Evolutionary conservation across 805 yeast species (phyloP), one percentile per base, ranked within the genome.

Genomic region (Candida manassasensis): DNA sequence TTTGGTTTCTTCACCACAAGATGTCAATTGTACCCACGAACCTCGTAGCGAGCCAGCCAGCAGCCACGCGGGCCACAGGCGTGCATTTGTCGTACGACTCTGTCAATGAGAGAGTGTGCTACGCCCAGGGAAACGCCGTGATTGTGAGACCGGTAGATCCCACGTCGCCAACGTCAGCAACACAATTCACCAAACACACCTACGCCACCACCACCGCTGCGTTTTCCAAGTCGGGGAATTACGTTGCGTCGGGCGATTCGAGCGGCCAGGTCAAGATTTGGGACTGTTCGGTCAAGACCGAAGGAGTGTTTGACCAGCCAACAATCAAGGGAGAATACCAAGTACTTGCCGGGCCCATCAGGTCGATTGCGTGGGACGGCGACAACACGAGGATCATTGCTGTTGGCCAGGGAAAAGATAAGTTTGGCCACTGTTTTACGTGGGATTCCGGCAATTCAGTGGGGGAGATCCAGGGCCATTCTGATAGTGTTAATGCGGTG

Each of bases 371-470:
- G 1, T 90, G 97, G 97, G 97, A 93, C 57, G 81, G 81, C 18
- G 98, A 90, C 52, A 77, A 80, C 31, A 69, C 79, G 41, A 74
- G 98, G 47, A 65, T 93, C 35, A 85, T 93, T 52, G 96, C 96
- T 1, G 97, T 89, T 8, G 98, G 98, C 37, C 82, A 84, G 47
- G 98, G 97, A 33, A 82, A 82, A 46, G 96, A 88, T 48, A 74
- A 84, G 41, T 89, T 77, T 53, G 98, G 97, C 5, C 96, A 84
- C 47, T 88, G 94, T 44, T 86, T 90, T 57, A 78, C 95, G 6
- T 84, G 83, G 75, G 99, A 93, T 53, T 75, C 95, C 1, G 98
- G 98, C 41, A 93, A 93, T 60, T 78, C 96, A n/a, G 79, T 93
- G 29, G 99, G 98, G 37, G 97, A 93, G 54, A 81, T 90, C 49